Evolutionary conservation across 768 basidiomycete species (phyloP).

Genomic region (Lactifluus volemus): DNA sequence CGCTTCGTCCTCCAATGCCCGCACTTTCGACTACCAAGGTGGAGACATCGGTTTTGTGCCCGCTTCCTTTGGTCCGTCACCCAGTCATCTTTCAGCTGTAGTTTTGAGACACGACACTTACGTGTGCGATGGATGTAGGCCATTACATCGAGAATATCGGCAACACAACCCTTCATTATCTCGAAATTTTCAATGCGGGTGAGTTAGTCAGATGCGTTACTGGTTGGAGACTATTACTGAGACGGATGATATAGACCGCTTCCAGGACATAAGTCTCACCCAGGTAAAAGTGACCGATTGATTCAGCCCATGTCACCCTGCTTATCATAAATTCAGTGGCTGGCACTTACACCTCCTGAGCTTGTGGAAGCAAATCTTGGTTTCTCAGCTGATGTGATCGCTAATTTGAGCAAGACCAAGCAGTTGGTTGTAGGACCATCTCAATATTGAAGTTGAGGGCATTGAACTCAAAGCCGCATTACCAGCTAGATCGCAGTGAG

Average conservation of each 20-base stretch:
- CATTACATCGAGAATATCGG: slow-evolving; percentile 40
- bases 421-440: neutral
- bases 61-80: slow-evolving; percentile 40
- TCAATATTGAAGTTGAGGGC: neutral
- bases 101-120: too few relatives aligned
- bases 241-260: slow-evolving; percentile 19
- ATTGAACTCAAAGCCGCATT: too few relatives aligned
- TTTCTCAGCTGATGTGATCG: slow-evolving; percentile 42
- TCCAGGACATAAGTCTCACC: slow-evolving; percentile 26
- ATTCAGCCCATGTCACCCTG: too few relatives aligned
- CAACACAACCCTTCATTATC: slow-evolving; percentile 30
- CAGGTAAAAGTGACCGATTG: slow-evolving; percentile 19
- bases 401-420: slow-evolving; percentile 34
- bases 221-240: neutral
- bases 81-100: neutral
- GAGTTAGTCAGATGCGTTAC: neutral
- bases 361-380: slow-evolving; percentile 56
- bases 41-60: slow-evolving; percentile 60
- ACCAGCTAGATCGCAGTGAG: too few relatives aligned
- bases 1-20: slow-evolving; percentile 42
- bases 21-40: slow-evolving; percentile 52
- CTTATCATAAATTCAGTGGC: slow-evolving; percentile 9
- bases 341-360: slow-evolving; percentile 27
- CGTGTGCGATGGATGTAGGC: slow-evolving; percentile 17
- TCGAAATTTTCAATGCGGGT: slow-evolving; percentile 34